Base-by-base conservation (phyloP, 495 filamentous ascomycete genomes). In the Talaromyces liani region DNA sequence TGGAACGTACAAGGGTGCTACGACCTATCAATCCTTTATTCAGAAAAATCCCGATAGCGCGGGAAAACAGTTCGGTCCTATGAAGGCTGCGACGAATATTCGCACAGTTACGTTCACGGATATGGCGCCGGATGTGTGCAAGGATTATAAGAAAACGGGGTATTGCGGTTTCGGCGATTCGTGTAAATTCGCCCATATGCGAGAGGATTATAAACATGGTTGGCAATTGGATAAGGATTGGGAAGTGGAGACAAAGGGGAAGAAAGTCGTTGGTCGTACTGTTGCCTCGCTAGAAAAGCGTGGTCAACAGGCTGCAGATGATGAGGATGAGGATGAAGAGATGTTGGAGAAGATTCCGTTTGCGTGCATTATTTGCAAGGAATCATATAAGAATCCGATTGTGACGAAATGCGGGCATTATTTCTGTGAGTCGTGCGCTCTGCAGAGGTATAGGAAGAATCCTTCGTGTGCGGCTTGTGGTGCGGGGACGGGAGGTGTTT, bases 161-260 rank as follows among this genome's bases (percentile, higher is more conserved):
- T 92, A 87, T 72, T 93, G 88, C 70, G 91, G 89, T 1, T 93
- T 89, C 58, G 73, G 75, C 5, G 77, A 92, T 63, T 84, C 74
- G n/a, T 96, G 92, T 77, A 95, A 93, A 71, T 98, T 91, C 75
- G 72, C 93, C 2, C 93, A 98, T 69, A 84, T 85, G 1, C 83
- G 95, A 10, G 91, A 95, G 67, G 90, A 94, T 73, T 93, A 95
- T 70, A 89, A 91, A 55, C 88, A 91, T 74, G 94, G 94, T 2
- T 98, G 95, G 95, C 91, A 98, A 69, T 77, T 98, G 10, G 94
- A 98, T 72, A 80, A 82, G 12, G 95, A 98, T 22, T 98, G 94
- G 94, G 94, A 98, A 71, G 86, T 84, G 33, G 84, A 83, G 3
- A 91, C 85, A 6, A 91, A 92, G 66, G 88, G 88, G 24, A 91